Conservation (phyloP, 371 early-diverging fungal genomes). For the Blakeslea trispora region DNA sequence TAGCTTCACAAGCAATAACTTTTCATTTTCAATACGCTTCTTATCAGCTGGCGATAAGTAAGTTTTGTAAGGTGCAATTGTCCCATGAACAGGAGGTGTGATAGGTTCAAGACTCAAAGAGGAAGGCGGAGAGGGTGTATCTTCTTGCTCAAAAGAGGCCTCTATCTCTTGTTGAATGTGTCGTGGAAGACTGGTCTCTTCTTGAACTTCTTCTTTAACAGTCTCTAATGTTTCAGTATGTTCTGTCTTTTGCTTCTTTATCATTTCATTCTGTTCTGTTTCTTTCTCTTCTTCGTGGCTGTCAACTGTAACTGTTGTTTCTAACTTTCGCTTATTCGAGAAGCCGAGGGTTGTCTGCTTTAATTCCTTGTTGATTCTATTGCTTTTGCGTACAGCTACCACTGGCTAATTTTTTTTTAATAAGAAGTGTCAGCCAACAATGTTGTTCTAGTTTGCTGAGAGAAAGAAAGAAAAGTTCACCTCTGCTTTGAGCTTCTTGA, state of each 20-base stretch:
- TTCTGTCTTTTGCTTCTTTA: background rate
- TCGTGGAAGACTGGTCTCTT: background rate
- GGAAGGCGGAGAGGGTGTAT: constrained; percentile 15
- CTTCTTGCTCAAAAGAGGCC: background rate
- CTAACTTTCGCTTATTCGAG: background rate
- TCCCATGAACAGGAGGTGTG: constrained; percentile 14
- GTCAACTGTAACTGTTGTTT: background rate
- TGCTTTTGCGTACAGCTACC: background rate
- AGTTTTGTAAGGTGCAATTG: constrained; percentile 18
- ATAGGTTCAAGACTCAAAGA: constrained; percentile 11
- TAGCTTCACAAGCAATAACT: constrained; percentile 24
- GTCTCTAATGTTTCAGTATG: too few species aligned
- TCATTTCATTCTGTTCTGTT: background rate
- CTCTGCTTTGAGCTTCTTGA: background rate
- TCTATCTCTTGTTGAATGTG: background rate
- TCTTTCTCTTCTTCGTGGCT: background rate
- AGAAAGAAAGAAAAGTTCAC: too few species aligned
- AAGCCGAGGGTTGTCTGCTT: background rate
- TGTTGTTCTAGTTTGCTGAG: too few species aligned
- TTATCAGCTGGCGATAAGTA: constrained; percentile 25
- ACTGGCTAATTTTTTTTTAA: background rate
- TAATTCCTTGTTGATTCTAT: background rate
- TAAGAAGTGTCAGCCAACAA: too few species aligned
- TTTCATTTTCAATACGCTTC: constrained; percentile 35
- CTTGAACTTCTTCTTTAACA: background rate